Evolutionary conservation across 2,329 filamentous ascomycete genomes (phyloP), one percentile per base, ranked within the genome.

Genomic region (Boeremia lycopersici): DNA sequence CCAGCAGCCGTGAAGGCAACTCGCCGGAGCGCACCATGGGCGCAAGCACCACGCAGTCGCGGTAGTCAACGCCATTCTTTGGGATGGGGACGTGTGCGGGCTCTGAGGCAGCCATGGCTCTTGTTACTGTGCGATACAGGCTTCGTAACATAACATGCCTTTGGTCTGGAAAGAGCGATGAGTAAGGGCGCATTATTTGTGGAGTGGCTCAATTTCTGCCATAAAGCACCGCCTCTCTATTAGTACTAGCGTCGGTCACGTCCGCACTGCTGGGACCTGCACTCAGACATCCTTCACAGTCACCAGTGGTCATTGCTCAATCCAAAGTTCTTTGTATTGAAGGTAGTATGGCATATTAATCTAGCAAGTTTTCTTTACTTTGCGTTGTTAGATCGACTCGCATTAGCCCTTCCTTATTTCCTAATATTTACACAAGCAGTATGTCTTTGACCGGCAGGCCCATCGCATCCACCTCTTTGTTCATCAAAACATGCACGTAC

Each of bases 11-110:
- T 34, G 91, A 95, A 3, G 95, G 93, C 57, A 97, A 81, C 80
- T 99, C 95, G 71, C 95, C 95, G n/a, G 91, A 96, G 64, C 95
- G 89, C 53, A 97, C 93, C 95, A 99, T 99, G 35, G 95, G 95
- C 58, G 95, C 95, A 60, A 99, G 88, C 39, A 98, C 95, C 62
- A 98, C 79, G 77, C 96, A 97, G 77, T 90, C 89, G 65, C 93
- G 86, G 77, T 97, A 98, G 79, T 97, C 92, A 69, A 96, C 92
- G 46, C 93, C 93, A 75, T 89, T 89, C 57, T 82, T 84, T 61
- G 93, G 93, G 63, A 97, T 96, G 46, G 91, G 88, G 33, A 96
- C 90, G 71, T 82, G 86, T 72, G 89, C 60, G 11, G 70, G 67
- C 51, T 61, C 57, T 23, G 56, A 45, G 33, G 68, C 59, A 35